Conservation (phyloP, 345 rosid genomes). For the sweet orange (Citrus sinensis) region DNA sequence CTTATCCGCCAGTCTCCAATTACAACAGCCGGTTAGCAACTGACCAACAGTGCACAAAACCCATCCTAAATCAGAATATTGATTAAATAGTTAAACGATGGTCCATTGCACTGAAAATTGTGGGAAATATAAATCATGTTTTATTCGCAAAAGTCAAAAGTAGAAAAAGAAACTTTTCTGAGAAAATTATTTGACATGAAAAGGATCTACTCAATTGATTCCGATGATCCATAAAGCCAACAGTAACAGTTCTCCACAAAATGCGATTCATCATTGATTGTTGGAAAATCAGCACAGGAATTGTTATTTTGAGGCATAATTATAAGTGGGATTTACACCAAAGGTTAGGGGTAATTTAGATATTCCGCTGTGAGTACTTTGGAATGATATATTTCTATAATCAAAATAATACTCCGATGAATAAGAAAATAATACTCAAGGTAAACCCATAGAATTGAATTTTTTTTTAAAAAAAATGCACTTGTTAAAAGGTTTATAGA, state of each 20-base stretch:
- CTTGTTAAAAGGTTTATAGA: too few species aligned
- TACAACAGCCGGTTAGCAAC: not conserved
- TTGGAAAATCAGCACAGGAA: too few species aligned
- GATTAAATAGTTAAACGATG: not conserved
- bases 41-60: not conserved
- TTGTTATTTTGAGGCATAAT: too few species aligned
- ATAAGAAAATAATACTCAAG: too few species aligned
- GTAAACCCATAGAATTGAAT: too few species aligned
- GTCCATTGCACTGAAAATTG: not conserved
- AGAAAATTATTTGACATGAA: not conserved
- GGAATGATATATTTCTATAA: too few species aligned
- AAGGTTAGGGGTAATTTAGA: too few species aligned
- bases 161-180: not conserved
- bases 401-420: too few species aligned
- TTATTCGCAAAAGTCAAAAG: not conserved
- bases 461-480: too few species aligned
- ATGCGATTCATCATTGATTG: not conserved
- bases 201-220: not conserved
- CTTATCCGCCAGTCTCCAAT: not conserved
- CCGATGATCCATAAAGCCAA: not conserved
- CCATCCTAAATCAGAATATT: too few species aligned
- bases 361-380: too few species aligned
- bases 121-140: not conserved
- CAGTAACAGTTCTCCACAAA: not conserved
- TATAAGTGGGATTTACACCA: too few species aligned